phyloP scores from a whole-genome alignment of 2,329 filamentous ascomycete species.

The Pleurostoma richardsiae region DNA sequence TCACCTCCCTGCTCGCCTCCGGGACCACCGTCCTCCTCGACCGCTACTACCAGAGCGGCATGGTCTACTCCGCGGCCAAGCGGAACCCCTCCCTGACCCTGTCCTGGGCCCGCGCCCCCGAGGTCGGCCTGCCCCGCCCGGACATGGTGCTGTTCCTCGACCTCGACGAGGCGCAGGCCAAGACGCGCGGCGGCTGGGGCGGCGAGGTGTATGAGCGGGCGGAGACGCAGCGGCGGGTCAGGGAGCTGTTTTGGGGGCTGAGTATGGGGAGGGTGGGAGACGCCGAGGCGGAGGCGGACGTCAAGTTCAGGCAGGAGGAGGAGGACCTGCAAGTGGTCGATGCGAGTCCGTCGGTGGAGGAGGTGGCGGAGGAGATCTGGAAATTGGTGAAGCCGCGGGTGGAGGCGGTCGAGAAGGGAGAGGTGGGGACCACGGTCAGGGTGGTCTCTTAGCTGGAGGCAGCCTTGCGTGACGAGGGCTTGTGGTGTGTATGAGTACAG shows the following conservation, averaged over 20 bases:
- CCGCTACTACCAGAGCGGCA: conserved; percentile 91
- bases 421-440: conserved; percentile 40
- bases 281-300: conserved; percentile 13
- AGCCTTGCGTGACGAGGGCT: background rate
- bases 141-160: conserved; percentile 87
- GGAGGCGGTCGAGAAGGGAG: conserved; percentile 43
- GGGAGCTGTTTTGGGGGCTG: conserved; percentile 64
- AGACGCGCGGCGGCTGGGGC: conserved; percentile 78
- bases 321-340: conserved; percentile 51
- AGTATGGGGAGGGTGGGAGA: conserved; percentile 32
- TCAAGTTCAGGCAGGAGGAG: conserved; percentile 41
- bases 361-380: conserved; percentile 54
- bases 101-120: conserved; percentile 77
- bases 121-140: conserved; percentile 80
- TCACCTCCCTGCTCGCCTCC: conserved; percentile 46
- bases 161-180: conserved; percentile 67
- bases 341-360: conserved; percentile 49
- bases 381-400: conserved; percentile 39
- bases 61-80: conserved; percentile 90
- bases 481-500: background rate
- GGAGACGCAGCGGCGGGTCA: conserved; percentile 75
- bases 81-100: conserved; percentile 64
- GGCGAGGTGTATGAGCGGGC: conserved; percentile 82
- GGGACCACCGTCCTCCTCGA: conserved; percentile 81
- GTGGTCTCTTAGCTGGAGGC: conserved; percentile 28